Conservation (phyloP, 2,329 filamentous ascomycete genomes). For the Diplodia intermedia region DNA sequence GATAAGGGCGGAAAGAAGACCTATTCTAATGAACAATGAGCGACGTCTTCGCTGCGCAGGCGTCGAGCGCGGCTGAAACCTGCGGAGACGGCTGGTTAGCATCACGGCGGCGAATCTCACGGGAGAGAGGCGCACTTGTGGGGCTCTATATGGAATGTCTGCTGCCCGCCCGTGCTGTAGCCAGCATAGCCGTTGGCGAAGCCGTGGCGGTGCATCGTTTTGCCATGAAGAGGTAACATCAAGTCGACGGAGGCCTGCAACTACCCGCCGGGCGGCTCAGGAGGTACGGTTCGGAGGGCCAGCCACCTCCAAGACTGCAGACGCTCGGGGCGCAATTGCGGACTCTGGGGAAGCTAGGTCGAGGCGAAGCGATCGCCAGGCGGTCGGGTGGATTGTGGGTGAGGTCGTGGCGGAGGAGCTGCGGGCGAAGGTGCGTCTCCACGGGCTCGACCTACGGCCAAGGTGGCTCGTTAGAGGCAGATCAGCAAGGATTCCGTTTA, state of each 20-base stretch:
- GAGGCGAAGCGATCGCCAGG: slow-evolving; percentile 29
- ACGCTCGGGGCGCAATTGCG: slow-evolving; percentile 24
- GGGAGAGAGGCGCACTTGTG: slow-evolving; percentile 71
- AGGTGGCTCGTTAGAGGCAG: slow-evolving; percentile 32
- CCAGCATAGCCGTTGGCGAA: slow-evolving; percentile 77
- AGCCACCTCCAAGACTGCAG: slow-evolving; percentile 25
- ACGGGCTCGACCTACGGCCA: slow-evolving; percentile 27
- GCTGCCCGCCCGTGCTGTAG: slow-evolving; percentile 72
- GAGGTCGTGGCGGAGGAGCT: slow-evolving; percentile 26
- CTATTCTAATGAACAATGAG: slow-evolving; percentile 74
- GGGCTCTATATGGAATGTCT: slow-evolving; percentile 84
- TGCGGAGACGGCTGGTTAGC: slow-evolving; percentile 51
- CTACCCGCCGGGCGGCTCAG: slow-evolving; percentile 31
- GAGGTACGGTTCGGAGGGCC: slow-evolving; percentile 27
- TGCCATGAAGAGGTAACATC: slow-evolving; percentile 71
- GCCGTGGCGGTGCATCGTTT: slow-evolving; percentile 90
- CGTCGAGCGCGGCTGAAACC: slow-evolving; percentile 84
- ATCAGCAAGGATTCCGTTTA: slow-evolving; percentile 30
- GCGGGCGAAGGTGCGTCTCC: slow-evolving; percentile 28
- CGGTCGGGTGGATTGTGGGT: slow-evolving; percentile 29
- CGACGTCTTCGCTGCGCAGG: slow-evolving; percentile 75
- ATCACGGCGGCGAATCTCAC: slow-evolving; percentile 36
- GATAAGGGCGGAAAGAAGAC: slow-evolving; percentile 61
- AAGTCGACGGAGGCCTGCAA: slow-evolving; percentile 24
- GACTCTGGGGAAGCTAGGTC: slow-evolving; percentile 13